Conservation (phyloP, 2,329 filamentous ascomycete species). For the Podosphaera leucotricha region DNA sequence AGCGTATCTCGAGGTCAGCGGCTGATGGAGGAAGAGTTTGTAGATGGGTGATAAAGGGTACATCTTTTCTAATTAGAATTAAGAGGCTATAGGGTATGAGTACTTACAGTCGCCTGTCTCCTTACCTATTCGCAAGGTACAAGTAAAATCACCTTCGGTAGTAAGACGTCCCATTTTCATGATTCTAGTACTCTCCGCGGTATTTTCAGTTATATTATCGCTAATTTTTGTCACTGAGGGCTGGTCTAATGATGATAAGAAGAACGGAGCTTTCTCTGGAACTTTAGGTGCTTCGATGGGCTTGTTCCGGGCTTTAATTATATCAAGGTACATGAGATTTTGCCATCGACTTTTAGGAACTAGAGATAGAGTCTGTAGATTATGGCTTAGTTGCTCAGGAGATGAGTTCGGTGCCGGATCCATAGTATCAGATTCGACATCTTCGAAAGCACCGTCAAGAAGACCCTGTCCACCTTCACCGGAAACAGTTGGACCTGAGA, state of each 20-base stretch:
- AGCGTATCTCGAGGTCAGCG: slow-evolving; percentile 77
- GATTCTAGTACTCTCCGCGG: slow-evolving; percentile 37
- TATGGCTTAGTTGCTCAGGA: slow-evolving; percentile 55
- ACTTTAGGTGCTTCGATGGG: slow-evolving; percentile 77
- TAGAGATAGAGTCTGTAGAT: slow-evolving; percentile 71
- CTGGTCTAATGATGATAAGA: slow-evolving; percentile 45
- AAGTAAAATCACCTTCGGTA: slow-evolving; percentile 33
- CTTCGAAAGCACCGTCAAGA: slow-evolving; percentile 52
- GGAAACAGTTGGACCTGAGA: slow-evolving; percentile 49
- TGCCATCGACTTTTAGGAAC: slow-evolving; percentile 88
- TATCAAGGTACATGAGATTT: slow-evolving; percentile 72
- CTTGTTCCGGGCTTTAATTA: slow-evolving; percentile 79
- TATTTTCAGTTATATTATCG: slow-evolving; percentile 14
- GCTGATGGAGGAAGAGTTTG: slow-evolving; percentile 63
- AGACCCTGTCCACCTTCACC: slow-evolving; percentile 59
- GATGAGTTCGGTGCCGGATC: slow-evolving; percentile 29
- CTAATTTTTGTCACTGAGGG: slow-evolving; percentile 7
- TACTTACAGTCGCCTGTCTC: slow-evolving; percentile 35
- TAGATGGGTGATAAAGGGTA: slow-evolving; percentile 51
- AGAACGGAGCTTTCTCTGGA: slow-evolving; percentile 89
- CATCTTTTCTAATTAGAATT: slow-evolving; percentile 21
- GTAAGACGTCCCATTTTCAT: slow-evolving; percentile 37
- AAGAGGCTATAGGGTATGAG: not conserved
- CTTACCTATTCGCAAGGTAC: slow-evolving; percentile 29
- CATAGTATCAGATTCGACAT: slow-evolving; percentile 25